Percentiles rank a stretch among this genome's conserved stretches.
phyloP scores from a whole-genome alignment of 176 grass and related monocot species.

The Musa itinerans region DNA sequence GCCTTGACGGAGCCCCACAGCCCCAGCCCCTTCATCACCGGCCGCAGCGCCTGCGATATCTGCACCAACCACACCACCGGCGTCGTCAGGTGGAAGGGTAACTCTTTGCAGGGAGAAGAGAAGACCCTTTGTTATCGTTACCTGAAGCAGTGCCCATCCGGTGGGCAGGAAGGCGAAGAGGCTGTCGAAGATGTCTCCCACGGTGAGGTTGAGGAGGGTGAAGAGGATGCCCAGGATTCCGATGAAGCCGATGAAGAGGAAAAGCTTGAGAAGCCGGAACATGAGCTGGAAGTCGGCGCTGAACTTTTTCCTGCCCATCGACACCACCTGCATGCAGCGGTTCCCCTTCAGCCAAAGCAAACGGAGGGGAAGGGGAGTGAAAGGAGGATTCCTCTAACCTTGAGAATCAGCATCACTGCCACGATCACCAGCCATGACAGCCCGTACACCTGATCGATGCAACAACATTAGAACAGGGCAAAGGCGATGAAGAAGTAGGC shows the following conservation, averaged over 20 bases:
- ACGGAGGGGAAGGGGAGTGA: neutral
- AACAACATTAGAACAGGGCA: no score
- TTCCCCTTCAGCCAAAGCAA: neutral
- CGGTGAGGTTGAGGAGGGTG: neutral
- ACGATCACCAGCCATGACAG: slow-evolving; percentile 53
- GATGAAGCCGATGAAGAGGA: neutral
- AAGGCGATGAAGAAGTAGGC: neutral
- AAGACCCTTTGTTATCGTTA: neutral
- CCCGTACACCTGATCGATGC: slow-evolving; percentile 34
- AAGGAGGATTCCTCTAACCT: slow-evolving; percentile 17
- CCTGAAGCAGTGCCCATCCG: slow-evolving; percentile 67
- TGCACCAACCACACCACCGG: slow-evolving; percentile 20
- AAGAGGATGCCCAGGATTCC: neutral
- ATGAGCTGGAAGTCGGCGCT: neutral
- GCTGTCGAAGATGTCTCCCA: slow-evolving; percentile 27
- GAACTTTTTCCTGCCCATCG: neutral
- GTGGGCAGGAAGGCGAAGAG: slow-evolving; percentile 61
- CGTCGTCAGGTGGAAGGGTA: slow-evolving; percentile 13
- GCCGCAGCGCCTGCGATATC: slow-evolving; percentile 40
- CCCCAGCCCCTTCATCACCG: slow-evolving; percentile 28
- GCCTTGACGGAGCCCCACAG: slow-evolving; percentile 49
- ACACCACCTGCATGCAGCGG: slow-evolving; percentile 27
- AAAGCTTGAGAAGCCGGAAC: neutral
- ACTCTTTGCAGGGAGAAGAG: neutral
- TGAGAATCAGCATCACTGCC: slow-evolving; percentile 30